Base-by-base conservation (phyloP, 495 filamentous ascomycete genomes). In the Aspergillus homomorphus region DNA sequence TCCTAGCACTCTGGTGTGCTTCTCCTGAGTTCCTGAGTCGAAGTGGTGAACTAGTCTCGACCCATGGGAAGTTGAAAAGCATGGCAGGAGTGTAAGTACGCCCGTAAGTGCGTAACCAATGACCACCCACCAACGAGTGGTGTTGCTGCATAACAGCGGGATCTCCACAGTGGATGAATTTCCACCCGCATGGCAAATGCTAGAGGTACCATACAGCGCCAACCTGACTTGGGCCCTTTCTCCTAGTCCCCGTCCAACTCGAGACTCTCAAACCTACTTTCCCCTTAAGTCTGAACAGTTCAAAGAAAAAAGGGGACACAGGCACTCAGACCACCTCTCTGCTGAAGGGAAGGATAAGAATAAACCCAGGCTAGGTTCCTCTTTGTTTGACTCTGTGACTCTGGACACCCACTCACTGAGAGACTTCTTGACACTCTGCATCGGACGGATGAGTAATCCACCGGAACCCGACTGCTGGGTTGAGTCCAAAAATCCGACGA, bases 141-240 rank as follows among this genome's bases (percentile, higher is more conserved):
- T 51, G 28, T 28, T 28, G 48, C 48, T 51, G 48, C 48, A 51
- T 51, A 51, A 28, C 48, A 51, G 28, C 48, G 48, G 48, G 48
- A 51, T 26, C 48, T 16, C 48, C 48, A 51, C 48, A 23, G 48
- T 28, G 48, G 48, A 23, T 18, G 48, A 38, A 51, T 23, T 51
- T 51, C 48, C 48, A 51, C 48, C 48, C 48, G 48, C 22, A 30
- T 6, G 22, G 48, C 28, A 30, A 51, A 38, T 38, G 26, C 26
- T 30, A 4, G 4, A 4, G 8, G 6, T 38, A 38, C 33, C 33
- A 14, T 12, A 38, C 12, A 20, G 1, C 46, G 1, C 23, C 30
- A 28, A 9, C 14, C 22, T n/a, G 24, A 51, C 30, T 30, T 16
- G 21, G 10, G 18, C 30, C 23, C 8, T 51, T 51, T 24, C 24